Base-by-base conservation (phyloP, 2,329 filamentous ascomycete genomes). In the Monosporascus sp. region DNA sequence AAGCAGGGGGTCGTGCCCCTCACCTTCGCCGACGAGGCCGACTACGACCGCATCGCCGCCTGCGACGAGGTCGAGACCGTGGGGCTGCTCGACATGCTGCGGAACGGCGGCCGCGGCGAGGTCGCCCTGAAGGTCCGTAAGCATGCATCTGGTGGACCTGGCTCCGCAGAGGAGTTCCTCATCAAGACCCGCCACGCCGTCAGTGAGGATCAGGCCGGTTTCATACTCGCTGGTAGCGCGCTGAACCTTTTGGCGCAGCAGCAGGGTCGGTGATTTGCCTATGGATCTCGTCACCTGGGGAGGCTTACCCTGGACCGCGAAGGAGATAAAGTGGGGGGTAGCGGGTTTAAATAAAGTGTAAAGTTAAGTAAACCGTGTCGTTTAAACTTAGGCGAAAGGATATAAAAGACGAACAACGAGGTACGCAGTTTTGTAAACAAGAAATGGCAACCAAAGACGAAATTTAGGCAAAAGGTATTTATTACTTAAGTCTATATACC, bases 1-100 rank as follows among this genome's bases (percentile, higher is more conserved):
- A 96, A 96, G 77, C 94, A 99, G 76, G 94, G 94, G 58, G 88
- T 99, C 36, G 90, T 99, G 45, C 94, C 94, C 2, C 78, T 99
- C 64, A 97, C 90, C 0, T 96, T 99, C 67, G 89, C 77, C 46
- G 80, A 96, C 70, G 91, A 95, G 73, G 80, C 82, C 20, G 94
- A 97, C 72, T 97, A 97, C 69, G 89, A 94, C 66, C 75, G 77
- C 58, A 88, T 99, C 58, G 77, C 82, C 50, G 91, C 92, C 0
- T 89, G 91, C 59, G 94, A 99, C 69, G 78, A 86, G 63, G 89
- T 97, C 24, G 77, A 78, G 56, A 97, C 93, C 0, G 80, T 91
- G 38, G 94, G 94, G 0, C 74, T 99, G 57, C 84, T 89, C 65
- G 88, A 96, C 54, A 88, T 94, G 75, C 78, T 99, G 54, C 77